phyloP scores from a whole-genome alignment of 2,329 filamentous ascomycete species.

The Colletotrichum tabaci region DNA sequence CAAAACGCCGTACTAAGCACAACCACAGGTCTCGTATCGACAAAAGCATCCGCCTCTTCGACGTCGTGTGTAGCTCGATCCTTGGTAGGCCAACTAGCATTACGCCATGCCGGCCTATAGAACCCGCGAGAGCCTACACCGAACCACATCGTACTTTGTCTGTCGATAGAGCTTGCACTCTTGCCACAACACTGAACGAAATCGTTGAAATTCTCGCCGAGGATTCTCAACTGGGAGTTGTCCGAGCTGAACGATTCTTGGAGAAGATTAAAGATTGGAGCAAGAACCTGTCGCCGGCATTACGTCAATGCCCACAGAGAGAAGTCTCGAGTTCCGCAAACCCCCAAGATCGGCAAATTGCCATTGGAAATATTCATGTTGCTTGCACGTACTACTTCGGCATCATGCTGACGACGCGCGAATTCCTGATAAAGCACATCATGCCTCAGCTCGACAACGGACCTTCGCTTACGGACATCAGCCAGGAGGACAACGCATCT shows the following conservation, averaged over 20 bases:
- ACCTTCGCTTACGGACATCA: conserved; percentile 44
- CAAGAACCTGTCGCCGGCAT: conserved; percentile 56
- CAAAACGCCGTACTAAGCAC: accelerated
- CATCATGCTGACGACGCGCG: conserved; percentile 69
- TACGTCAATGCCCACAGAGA: conserved; percentile 46
- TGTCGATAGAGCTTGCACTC: conserved; percentile 57
- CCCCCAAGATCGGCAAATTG: conserved; percentile 47
- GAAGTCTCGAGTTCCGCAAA: conserved; percentile 19
- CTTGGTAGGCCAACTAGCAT: conserved; percentile 54
- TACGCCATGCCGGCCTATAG: conserved; percentile 49
- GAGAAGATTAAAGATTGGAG: conserved; percentile 62
- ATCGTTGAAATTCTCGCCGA: conserved; percentile 60
- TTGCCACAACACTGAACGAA: conserved; percentile 61
- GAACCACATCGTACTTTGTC: conserved; percentile 45
- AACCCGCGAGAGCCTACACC: conserved; percentile 44
- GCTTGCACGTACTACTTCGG: conserved; percentile 73
- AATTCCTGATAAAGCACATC: conserved; percentile 67
- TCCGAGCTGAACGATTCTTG: conserved; percentile 57
- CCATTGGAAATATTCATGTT: conserved; percentile 67
- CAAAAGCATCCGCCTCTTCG: conserved; percentile 56
- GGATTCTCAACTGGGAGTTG: conserved; percentile 51
- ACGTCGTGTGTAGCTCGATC: conserved; percentile 56
- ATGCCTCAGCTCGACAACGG: conserved; percentile 50
- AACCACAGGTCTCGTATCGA: conserved; percentile 47
- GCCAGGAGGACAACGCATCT: conserved; percentile 44